Base-by-base conservation (phyloP, 164 flowering plant genomes). In the Akebia trifoliata region DNA sequence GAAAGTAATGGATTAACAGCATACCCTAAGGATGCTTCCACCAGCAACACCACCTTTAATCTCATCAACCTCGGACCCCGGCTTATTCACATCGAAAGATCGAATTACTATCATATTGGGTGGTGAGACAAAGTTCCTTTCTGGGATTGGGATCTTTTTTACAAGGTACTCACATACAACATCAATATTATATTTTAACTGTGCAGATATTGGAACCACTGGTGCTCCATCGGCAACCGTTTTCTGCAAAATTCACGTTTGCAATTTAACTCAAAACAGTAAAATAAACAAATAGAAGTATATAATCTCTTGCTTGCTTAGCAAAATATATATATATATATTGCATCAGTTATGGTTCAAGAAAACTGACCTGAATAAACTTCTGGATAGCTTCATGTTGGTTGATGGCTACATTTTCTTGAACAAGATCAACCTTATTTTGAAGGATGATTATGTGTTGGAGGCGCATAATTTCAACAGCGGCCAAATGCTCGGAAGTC, bases 31-130 rank as follows among this genome's bases (percentile, higher is more conserved):
- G 38, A 88, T 91, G 66, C 98, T 91, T 61, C 98, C 98, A 80
- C 98, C 96, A 65, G 98, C 98, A 44, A 91, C 98, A 63, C 98
- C 98, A 55, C 98, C 98, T 65, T 64, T 86, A 3, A 91, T 83
- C 37, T 91, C 96, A 79, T 88, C 95, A 61, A 88, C 95, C 74
- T 88, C 96, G 57, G 57, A 91, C 0, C 96, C 96, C 39, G 98
- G 96, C 63, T 88, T 91, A 62, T 91, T 91, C 46, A 91, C 98
- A 66, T 88, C 96, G 70, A 91, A 91, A 3, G 98, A 88, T 21
- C 96, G 82, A 49, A 91, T 91, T 0, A 91, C 96, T 21, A 92
- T 92, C 96, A 92, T 89, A 63, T 86, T 89, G 21, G 98, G 98
- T 4, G 98, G 94, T 43, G 90, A 80, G 15, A 76, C 53, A 38